Evolutionary conservation across 2,329 filamentous ascomycete species (phyloP).

Genomic region (Ramichloridium luteum): DNA sequence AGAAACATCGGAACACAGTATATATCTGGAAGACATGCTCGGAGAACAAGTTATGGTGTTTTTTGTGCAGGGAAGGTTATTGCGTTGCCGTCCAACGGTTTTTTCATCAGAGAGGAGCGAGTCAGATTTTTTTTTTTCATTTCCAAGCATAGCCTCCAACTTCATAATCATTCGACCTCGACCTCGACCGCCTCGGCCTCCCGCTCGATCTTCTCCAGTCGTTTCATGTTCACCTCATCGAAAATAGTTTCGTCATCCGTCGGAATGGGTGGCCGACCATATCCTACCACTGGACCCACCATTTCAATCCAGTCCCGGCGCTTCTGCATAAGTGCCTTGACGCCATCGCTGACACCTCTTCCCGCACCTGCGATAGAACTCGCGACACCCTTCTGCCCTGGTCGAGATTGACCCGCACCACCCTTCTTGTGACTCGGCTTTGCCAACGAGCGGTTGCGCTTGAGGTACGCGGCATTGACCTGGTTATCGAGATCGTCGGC

Average conservation of each 20-base stretch:
- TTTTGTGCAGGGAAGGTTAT: too few species aligned
- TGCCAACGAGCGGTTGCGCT: constrained; percentile 80
- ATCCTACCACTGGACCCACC: constrained; percentile 82
- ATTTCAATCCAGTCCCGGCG: constrained; percentile 79
- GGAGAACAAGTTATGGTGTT: too few species aligned
- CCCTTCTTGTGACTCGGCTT: constrained; percentile 73
- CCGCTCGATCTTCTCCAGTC: constrained; percentile 61
- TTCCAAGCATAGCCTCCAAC: constrained; percentile 1
- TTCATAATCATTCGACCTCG: constrained; percentile 15
- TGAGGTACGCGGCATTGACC: constrained; percentile 88
- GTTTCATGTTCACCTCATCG: constrained; percentile 57
- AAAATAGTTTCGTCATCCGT: constrained; percentile 65
- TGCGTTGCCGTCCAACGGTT: too few species aligned
- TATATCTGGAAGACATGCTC: too few species aligned
- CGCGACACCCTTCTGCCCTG: constrained; percentile 57
- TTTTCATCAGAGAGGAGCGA: too few species aligned
- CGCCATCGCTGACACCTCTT: constrained; percentile 81
- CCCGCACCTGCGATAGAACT: constrained; percentile 49
- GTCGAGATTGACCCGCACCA: constrained; percentile 33
- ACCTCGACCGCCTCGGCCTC: constrained; percentile 58
- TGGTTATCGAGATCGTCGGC: constrained; percentile 92
- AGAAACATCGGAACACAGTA: too few species aligned
- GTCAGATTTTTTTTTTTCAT: too few species aligned
- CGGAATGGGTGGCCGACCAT: constrained; percentile 66
- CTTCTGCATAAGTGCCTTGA: constrained; percentile 84